phyloP scores from a whole-genome alignment of 2,329 filamentous ascomycete species.

The Grosmannia clavigera region DNA sequence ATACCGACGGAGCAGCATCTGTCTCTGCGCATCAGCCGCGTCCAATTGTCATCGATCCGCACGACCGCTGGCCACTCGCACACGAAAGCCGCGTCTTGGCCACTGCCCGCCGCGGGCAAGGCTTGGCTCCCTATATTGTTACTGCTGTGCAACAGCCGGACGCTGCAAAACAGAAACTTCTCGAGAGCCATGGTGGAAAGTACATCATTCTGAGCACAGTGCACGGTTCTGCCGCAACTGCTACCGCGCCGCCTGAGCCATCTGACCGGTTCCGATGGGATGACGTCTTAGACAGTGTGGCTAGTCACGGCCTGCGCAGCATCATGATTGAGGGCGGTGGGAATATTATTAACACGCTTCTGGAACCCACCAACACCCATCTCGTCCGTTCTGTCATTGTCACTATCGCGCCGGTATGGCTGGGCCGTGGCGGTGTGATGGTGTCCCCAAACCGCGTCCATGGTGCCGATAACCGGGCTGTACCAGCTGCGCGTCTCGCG shows the following conservation, averaged over 20 bases:
- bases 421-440: constrained; percentile 71
- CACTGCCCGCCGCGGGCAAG: constrained; percentile 50
- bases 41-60: constrained; percentile 73
- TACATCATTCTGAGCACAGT: constrained; percentile 28
- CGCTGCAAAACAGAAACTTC: constrained; percentile 25
- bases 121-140: constrained; percentile 63
- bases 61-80: constrained; percentile 56
- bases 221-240: neutral
- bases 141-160: constrained; percentile 35
- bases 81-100: constrained; percentile 51
- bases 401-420: constrained; percentile 79
- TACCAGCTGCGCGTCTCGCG: constrained; percentile 51
- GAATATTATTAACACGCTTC: constrained; percentile 65
- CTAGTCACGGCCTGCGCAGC: constrained; percentile 50
- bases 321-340: constrained; percentile 91
- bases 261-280: constrained; percentile 47
- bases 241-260: neutral
- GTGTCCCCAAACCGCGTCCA: constrained; percentile 55
- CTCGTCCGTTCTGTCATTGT: constrained; percentile 66
- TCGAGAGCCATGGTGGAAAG: constrained; percentile 40
- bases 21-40: constrained; percentile 47
- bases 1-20: constrained; percentile 19
- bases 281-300: constrained; percentile 47
- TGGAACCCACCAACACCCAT: constrained; percentile 47
- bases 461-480: constrained; percentile 35